Percentiles rank a stretch among this genome's conserved stretches.
These are phyloP conservation scores for Tephrocybe rancida DNA, from an alignment of 768 basidiomycete genomes.

Conservation along the genomic window DNA sequence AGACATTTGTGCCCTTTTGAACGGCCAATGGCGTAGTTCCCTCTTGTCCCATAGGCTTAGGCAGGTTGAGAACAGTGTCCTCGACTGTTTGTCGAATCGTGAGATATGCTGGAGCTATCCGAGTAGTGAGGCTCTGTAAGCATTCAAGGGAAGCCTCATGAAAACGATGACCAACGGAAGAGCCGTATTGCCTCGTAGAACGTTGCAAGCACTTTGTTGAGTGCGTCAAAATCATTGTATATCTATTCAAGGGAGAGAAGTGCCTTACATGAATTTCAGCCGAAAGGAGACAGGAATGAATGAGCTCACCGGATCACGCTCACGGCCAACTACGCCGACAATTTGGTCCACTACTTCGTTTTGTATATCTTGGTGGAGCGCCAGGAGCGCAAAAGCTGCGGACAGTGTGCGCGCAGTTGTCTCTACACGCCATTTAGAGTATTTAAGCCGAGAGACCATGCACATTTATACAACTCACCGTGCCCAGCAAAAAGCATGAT, in stretches of 20 bases:
- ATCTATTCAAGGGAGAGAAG: too few relatives aligned
- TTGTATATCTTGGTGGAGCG: constrained; percentile 42
- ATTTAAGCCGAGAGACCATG: too few relatives aligned
- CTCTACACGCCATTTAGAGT: constrained; percentile 25
- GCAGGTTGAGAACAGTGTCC: neutral
- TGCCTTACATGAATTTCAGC: too few relatives aligned
- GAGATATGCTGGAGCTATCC: constrained; percentile 1
- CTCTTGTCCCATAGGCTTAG: constrained; percentile 2
- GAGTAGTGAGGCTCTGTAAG: neutral
- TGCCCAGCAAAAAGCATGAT: constrained; percentile 60
- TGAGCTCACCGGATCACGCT: constrained; percentile 31
- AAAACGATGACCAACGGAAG: constrained; percentile 30
- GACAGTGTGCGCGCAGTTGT: constrained; percentile 46
- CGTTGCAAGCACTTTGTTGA: constrained; percentile 41
- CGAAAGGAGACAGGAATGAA: neutral
- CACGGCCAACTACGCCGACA: constrained; percentile 30
- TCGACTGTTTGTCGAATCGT: neutral
- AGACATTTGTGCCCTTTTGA: neutral
- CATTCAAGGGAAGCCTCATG: neutral
- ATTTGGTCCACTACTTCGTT: constrained; percentile 42
- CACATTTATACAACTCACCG: constrained; percentile 43
- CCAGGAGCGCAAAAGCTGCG: constrained; percentile 41
- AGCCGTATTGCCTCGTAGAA: constrained; percentile 47
- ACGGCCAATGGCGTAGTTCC: neutral
- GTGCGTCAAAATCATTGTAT: constrained; percentile 39